Percentiles rank a stretch among this genome's conserved stretches.
Evolutionary conservation across 179 eudicot genomes (phyloP).

Genomic region (Heliamphora pulchella): DNA sequence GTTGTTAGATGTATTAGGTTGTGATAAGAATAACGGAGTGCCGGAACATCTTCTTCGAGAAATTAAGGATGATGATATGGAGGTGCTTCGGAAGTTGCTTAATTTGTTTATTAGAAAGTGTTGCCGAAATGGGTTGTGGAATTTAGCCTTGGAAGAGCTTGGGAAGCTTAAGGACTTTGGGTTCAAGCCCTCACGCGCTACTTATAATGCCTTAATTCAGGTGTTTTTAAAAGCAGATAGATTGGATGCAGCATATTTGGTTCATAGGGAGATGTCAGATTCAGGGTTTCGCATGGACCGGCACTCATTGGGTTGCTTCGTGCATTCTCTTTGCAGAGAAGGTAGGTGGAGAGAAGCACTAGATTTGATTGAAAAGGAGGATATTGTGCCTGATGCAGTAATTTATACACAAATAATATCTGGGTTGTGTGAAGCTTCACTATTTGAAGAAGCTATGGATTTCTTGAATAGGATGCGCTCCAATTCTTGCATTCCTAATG

Average conservation of each 20-base stretch:
- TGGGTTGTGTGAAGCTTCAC: conserved; percentile 85
- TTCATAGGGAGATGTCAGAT: conserved; percentile 62
- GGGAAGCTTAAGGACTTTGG: conserved; percentile 87
- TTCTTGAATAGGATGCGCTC: conserved; percentile 64
- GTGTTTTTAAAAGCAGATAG: conserved; percentile 61
- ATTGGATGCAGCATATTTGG: conserved; percentile 55
- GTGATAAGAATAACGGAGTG: conserved; percentile 27
- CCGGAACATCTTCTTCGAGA: conserved; percentile 44
- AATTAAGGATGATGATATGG: conserved; percentile 53
- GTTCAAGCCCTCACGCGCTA: conserved; percentile 54
- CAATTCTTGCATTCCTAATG: conserved; percentile 70
- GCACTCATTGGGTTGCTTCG: conserved; percentile 47
- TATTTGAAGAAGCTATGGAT: conserved; percentile 90
- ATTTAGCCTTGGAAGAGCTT: conserved; percentile 83
- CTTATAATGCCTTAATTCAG: conserved; percentile 57
- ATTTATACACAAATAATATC: conserved; percentile 74
- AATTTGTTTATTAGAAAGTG: conserved; percentile 59
- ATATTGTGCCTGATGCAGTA: conserved; percentile 56
- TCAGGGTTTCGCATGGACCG: conserved; percentile 45
- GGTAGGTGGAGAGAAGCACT: conserved; percentile 82
- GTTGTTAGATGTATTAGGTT: conserved; percentile 49
- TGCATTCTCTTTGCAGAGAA: conserved; percentile 46
- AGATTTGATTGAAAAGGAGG: conserved; percentile 65
- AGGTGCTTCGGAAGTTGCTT: conserved; percentile 56
- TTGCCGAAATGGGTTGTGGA: conserved; percentile 68